Conservation (phyloP, 2,329 filamentous ascomycete species). For the Metarhizium humberi region DNA sequence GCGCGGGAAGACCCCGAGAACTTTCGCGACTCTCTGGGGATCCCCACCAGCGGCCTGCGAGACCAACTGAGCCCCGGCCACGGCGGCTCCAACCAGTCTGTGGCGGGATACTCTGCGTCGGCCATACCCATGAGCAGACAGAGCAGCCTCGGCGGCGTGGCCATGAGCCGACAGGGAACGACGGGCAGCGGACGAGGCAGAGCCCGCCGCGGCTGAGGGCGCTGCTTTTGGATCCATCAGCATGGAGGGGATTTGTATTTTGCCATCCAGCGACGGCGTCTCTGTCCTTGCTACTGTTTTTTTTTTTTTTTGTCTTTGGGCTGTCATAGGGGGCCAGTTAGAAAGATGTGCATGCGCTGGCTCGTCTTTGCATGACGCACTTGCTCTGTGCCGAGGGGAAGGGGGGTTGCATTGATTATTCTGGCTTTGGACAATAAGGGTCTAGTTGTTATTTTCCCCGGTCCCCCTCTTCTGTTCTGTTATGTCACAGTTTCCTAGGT, state of each 20-base stretch:
- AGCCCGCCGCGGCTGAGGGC: constrained; percentile 19
- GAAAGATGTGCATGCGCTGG: background rate
- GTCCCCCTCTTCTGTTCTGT: background rate
- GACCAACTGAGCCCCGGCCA: constrained; percentile 27
- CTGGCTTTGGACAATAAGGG: background rate
- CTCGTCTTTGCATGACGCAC: background rate
- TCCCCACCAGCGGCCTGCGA: constrained; percentile 33
- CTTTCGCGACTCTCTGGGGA: constrained; percentile 39
- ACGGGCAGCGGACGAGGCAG: constrained; percentile 40
- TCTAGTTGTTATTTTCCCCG: no score
- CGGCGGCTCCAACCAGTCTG: constrained; percentile 11
- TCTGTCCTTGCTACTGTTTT: background rate
- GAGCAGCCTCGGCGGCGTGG: constrained; percentile 44
- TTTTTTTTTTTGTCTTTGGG: background rate
- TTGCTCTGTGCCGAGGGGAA: no score
- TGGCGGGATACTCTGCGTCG: constrained; percentile 22
- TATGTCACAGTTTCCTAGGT: background rate
- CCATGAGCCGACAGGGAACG: constrained; percentile 47
- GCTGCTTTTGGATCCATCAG: background rate
- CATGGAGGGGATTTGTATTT: background rate
- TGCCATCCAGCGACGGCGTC: constrained; percentile 1
- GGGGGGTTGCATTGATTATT: background rate
- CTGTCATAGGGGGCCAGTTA: background rate
- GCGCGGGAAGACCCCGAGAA: constrained; percentile 38
- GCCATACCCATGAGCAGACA: constrained; percentile 43